Base-by-base conservation (phyloP, 495 filamentous ascomycete species). In the Penicillium soppii region DNA sequence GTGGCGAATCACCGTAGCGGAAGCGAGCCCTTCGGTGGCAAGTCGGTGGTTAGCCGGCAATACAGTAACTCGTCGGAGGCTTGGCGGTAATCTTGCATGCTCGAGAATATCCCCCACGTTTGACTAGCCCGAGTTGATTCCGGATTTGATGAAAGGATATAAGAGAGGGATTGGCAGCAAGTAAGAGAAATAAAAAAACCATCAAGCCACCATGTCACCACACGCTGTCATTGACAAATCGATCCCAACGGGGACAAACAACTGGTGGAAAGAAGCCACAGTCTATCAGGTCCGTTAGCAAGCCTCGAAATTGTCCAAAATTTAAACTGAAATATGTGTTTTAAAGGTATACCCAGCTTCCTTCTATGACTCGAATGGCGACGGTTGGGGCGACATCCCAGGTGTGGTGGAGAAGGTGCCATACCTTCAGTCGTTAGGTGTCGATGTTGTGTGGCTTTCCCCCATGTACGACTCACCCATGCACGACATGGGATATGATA, bases 371-470 rank as follows among this genome's bases (percentile, higher is more conserved):
- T 73, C 76, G 27, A 80, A 83, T 37, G 74, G 67, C 12, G 79
- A 82, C 53, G 82, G 82, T 23, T 70, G 75, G 54, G 83, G 82
- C 5, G 83, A 86, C 59, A 71, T 85, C 19, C 76, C 66, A 3
- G 82, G 83, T 5, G 72, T 85, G 19, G 74, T 79, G 42, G 69
- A 71, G 13, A 75, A 78, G 47, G 51, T 85, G 26, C 73, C 76
- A 58, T 81, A 84, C 48, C 65, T 84, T 20, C 59, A 74, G 32
- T 45, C 43, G 15, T 25, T 86, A 1, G 82, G 81, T 1, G 64
- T 83, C 43, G 79, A 85, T 56, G 66, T 78, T 10, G 65, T 86
- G 21, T 86, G 82, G 82, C 71, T n/a, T 66, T 86, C 5, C 77
- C 78, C 51, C 13, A 67, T 70, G 56, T 68, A 68, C 44, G 65